These are phyloP conservation scores for Penicillium sp. DNA, from an alignment of 2,329 filamentous ascomycete species.

Conservation along the genomic window DNA sequence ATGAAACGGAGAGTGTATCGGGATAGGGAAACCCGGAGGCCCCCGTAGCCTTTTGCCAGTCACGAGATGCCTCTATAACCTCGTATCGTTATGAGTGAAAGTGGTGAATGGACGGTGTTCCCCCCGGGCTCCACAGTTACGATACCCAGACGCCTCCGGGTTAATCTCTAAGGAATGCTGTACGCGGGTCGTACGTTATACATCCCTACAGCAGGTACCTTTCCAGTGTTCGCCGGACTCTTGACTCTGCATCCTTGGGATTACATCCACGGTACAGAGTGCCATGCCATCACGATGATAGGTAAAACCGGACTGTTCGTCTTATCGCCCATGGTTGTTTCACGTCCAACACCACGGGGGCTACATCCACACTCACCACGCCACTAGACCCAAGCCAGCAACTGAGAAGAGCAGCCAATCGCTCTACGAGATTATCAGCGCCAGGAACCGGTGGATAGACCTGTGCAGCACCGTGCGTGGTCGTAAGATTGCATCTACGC, in stretches of 20 bases:
- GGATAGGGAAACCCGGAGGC: neutral
- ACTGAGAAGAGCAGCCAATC: constrained; percentile 12
- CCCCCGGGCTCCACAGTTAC: neutral
- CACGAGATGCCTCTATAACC: neutral
- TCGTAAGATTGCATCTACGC: constrained; percentile 20
- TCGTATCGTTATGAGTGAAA: neutral
- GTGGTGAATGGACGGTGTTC: neutral
- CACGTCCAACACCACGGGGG: neutral
- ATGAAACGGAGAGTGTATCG: neutral
- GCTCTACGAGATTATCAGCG: constrained; percentile 6
- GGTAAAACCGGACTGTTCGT: neutral
- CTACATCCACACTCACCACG: neutral
- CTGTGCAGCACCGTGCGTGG: constrained; percentile 19
- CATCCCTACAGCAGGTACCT: neutral
- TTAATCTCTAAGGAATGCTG: neutral
- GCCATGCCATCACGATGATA: neutral
- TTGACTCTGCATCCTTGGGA: neutral
- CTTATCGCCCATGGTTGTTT: neutral
- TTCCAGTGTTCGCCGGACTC: neutral
- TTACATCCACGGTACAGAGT: neutral
- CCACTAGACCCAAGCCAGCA: constrained; percentile 11
- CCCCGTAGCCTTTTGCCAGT: neutral
- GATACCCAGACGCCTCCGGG: neutral
- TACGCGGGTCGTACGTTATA: neutral
- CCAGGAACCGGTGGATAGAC: constrained; percentile 19